Percentiles rank a stretch among this genome's conserved stretches.
Conservation (phyloP, 2,329 filamentous ascomycete species). For the Daldinia sp. region DNA sequence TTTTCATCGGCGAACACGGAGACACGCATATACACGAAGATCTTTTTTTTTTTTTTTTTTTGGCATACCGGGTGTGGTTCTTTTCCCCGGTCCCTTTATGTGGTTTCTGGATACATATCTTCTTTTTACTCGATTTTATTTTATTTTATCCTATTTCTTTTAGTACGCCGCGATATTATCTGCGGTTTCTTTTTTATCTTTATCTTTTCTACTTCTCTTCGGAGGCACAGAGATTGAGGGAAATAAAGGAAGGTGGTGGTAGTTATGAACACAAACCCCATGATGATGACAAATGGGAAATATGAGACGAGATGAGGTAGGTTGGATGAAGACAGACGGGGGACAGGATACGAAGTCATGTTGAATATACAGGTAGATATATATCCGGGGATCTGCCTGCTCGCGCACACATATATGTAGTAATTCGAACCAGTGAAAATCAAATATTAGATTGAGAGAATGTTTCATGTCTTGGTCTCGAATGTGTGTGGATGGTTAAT, state of each 20-base stretch:
- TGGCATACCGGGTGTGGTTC: background rate
- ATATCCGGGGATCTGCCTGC: slow-evolving; percentile 29
- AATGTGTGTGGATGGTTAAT: background rate
- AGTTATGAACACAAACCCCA: slow-evolving; percentile 11
- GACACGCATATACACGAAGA: slow-evolving; percentile 11
- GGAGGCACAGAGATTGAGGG: slow-evolving; percentile 3
- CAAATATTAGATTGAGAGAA: background rate
- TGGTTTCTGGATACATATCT: background rate
- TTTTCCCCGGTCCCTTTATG: too few relatives aligned
- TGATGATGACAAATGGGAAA: slow-evolving; percentile 10
- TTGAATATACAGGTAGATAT: slow-evolving; percentile 17
- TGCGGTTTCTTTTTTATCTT: background rate
- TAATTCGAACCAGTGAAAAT: slow-evolving; percentile 30
- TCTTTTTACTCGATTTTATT: background rate
- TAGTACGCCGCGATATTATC: background rate
- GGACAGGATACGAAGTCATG: slow-evolving; percentile 5
- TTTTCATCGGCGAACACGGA: slow-evolving; percentile 28
- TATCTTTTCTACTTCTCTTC: slow-evolving; percentile 1
- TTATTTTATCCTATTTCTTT: background rate
- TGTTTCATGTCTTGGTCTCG: background rate
- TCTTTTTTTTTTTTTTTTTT: background rate
- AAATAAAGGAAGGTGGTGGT: slow-evolving; percentile 1
- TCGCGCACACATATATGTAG: slow-evolving; percentile 31
- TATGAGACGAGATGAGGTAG: slow-evolving; percentile 10
- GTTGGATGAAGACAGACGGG: slow-evolving; percentile 17